A percentile compares a stretch with the other conserved stretches of the same genome.
Conservation (phyloP, 805 yeast genomes). For the Kluyveromyces nonfermentans region DNA sequence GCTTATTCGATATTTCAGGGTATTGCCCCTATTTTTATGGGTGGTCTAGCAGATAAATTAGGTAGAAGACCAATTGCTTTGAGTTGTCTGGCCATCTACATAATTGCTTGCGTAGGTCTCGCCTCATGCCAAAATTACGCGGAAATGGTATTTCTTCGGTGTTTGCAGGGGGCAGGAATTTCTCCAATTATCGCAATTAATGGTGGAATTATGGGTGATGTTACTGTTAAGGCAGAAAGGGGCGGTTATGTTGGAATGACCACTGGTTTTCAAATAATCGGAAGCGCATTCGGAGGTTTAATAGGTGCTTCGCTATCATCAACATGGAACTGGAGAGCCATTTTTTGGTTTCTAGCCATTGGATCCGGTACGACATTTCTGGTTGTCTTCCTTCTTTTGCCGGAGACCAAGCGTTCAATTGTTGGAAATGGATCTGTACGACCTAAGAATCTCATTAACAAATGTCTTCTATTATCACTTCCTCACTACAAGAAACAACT, state of each 20-base stretch:
- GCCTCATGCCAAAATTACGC: slow-evolving; percentile 51
- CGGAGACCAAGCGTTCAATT: slow-evolving; percentile 65
- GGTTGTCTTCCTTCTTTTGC: slow-evolving; percentile 36
- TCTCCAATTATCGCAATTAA: slow-evolving; percentile 67
- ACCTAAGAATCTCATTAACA: slow-evolving; percentile 38
- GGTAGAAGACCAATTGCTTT: slow-evolving; percentile 69
- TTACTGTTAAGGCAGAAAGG: slow-evolving; percentile 53
- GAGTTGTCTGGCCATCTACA: slow-evolving; percentile 43
- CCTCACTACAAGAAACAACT: slow-evolving; percentile 15
- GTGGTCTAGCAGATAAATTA: slow-evolving; percentile 54
- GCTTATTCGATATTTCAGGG: slow-evolving; percentile 74
- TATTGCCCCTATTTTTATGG: slow-evolving; percentile 58
- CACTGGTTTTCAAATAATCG: slow-evolving; percentile 55
- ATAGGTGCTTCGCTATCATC: slow-evolving; percentile 40
- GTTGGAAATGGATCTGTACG: slow-evolving; percentile 66
- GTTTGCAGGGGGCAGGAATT: slow-evolving; percentile 69
- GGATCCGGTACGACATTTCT: slow-evolving; percentile 42
- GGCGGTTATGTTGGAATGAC: slow-evolving; percentile 64
- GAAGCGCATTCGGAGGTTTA: slow-evolving; percentile 75
- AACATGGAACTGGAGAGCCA: slow-evolving; percentile 59
- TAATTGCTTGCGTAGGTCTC: slow-evolving; percentile 56
- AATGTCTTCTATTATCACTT: slow-evolving; percentile 35
- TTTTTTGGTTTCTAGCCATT: slow-evolving; percentile 68
- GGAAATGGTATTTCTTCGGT: slow-evolving; percentile 54
- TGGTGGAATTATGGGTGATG: slow-evolving; percentile 67